Evolutionary conservation across 768 basidiomycete genomes (phyloP).

Genomic region (Dendrothele bispora): DNA sequence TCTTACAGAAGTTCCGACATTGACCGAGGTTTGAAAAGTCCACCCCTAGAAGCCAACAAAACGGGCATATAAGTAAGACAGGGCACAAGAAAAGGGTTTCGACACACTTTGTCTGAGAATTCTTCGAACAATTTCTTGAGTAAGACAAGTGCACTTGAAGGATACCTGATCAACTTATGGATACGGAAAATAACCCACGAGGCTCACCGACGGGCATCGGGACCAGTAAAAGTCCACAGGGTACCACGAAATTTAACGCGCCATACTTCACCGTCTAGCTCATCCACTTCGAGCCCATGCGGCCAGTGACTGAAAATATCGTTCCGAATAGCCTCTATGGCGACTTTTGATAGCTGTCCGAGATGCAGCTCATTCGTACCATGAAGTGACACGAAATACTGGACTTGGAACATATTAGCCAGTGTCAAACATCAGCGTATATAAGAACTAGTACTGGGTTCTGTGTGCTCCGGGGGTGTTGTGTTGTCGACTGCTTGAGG

Average conservation of each 20-base stretch:
- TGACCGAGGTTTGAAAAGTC: constrained; percentile 63
- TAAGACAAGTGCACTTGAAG: constrained; percentile 58
- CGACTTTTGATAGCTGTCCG: constrained; percentile 48
- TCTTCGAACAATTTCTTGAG: constrained; percentile 61
- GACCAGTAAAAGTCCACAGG: constrained; percentile 68
- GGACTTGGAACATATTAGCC: constrained; percentile 41
- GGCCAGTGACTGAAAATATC: constrained; percentile 65
- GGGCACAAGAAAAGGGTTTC: constrained; percentile 4
- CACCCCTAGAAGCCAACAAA: constrained; percentile 52
- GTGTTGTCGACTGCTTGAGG: too few relatives aligned
- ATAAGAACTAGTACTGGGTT: neutral
- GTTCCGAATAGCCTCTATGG: constrained; percentile 58
- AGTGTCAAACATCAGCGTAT: neutral
- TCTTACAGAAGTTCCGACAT: constrained; percentile 54
- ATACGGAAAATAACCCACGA: neutral
- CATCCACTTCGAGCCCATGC: constrained; percentile 55
- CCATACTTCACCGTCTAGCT: constrained; percentile 47
- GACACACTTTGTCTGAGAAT: constrained; percentile 55
- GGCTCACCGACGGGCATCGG: constrained; percentile 55
- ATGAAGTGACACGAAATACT: constrained; percentile 71
- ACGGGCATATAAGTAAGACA: constrained; percentile 6
- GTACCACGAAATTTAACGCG: constrained; percentile 61
- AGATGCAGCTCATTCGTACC: constrained; percentile 64
- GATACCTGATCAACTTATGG: constrained; percentile 32
- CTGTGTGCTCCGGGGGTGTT: too few relatives aligned